Conservation (phyloP, 2,329 filamentous ascomycete genomes). For the Botrytis medusae region DNA sequence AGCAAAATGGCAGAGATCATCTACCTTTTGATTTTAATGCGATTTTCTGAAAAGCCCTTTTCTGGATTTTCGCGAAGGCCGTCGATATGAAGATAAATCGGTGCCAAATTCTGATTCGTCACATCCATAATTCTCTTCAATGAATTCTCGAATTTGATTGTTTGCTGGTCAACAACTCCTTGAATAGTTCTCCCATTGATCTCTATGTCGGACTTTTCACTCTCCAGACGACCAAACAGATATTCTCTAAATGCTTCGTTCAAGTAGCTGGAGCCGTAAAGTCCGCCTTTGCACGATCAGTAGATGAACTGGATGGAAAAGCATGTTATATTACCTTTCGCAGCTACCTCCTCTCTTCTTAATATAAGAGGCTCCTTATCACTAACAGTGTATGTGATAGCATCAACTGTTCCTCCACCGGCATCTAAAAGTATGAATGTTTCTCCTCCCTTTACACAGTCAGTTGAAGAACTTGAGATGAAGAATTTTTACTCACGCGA, state of each 20-base stretch:
- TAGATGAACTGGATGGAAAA: background rate
- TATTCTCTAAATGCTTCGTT: conserved; percentile 25
- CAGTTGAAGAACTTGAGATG: background rate
- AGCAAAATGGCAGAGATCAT: background rate
- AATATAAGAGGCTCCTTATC: conserved; percentile 30
- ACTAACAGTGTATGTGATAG: conserved; percentile 33
- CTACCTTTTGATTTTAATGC: conserved; percentile 1
- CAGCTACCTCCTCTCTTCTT: conserved; percentile 27
- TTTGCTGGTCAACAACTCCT: conserved; percentile 21
- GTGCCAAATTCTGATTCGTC: background rate
- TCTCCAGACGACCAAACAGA: conserved; percentile 19
- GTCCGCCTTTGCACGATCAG: conserved; percentile 16
- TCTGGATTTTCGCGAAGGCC: background rate
- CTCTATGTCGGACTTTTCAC: conserved; percentile 23
- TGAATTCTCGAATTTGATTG: conserved; percentile 25
- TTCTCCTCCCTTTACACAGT: conserved; percentile 25
- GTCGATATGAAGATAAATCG: background rate
- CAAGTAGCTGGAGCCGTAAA: conserved; percentile 27
- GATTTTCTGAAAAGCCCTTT: background rate
- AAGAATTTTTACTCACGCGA: background rate
- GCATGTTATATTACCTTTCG: conserved; percentile 24
- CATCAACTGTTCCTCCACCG: conserved; percentile 38
- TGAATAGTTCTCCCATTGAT: conserved; percentile 16
- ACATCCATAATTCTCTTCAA: conserved; percentile 20
- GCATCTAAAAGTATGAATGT: conserved; percentile 33